Conservation (phyloP, 2,329 filamentous ascomycete species). For the Trichothecium roseum region DNA sequence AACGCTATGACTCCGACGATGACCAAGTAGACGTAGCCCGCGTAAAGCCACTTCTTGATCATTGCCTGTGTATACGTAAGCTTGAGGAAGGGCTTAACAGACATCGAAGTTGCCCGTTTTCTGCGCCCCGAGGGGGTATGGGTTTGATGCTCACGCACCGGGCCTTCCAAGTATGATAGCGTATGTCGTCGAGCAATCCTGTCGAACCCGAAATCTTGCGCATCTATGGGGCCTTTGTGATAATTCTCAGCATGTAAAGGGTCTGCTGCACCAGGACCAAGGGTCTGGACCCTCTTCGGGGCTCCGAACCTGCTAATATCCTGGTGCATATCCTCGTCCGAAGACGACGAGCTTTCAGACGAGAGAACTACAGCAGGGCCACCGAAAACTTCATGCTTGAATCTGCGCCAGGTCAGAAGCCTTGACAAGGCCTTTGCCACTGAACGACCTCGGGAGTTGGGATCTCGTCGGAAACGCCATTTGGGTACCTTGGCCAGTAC, state of each 20-base stretch:
- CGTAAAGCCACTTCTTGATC: constrained; percentile 74
- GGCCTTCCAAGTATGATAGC: constrained; percentile 31
- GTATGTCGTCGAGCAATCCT: constrained; percentile 35
- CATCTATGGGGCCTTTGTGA: not conserved
- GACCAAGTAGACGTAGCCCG: constrained; percentile 62
- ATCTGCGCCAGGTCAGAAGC: constrained; percentile 33
- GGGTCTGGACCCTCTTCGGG: constrained; percentile 17
- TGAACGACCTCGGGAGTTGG: constrained; percentile 20
- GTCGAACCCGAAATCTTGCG: constrained; percentile 1
- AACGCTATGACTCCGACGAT: constrained; percentile 57
- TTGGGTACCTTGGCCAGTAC: constrained; percentile 78
- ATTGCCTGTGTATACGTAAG: constrained; percentile 71
- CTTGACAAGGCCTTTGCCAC: constrained; percentile 28
- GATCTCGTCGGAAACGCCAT: constrained; percentile 64
- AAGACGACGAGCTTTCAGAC: constrained; percentile 18
- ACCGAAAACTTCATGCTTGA: constrained; percentile 28
- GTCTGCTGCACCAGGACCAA: constrained; percentile 9
- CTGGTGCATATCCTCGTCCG: constrained; percentile 18
- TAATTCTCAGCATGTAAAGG: not conserved
- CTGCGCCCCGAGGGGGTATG: constrained; percentile 54
- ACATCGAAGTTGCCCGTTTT: constrained; percentile 54
- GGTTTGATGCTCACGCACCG: constrained; percentile 12
- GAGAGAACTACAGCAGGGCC: constrained; percentile 15
- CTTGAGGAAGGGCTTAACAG: constrained; percentile 63
- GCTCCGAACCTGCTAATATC: constrained; percentile 7